Evolutionary conservation across 2,329 filamentous ascomycete genomes (phyloP), one percentile per base, ranked within the genome.

Genomic region (Sarocladium oryzae): DNA sequence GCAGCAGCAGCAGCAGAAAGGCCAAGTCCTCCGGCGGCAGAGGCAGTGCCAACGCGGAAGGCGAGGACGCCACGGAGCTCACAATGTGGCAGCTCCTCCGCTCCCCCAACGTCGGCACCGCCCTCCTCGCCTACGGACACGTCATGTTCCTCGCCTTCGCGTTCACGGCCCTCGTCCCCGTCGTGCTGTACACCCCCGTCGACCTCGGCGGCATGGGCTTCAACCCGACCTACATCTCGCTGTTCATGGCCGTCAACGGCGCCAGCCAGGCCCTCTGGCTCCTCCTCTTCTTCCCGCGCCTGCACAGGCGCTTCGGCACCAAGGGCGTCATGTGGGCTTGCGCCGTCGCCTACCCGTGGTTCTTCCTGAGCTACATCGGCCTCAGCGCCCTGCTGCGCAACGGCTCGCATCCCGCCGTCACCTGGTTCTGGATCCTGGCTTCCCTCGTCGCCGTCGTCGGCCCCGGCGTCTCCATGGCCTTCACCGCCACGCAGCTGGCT

Each of bases 261-360:
- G 67, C 78, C 15, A 74, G 79, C 3, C 88, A 92, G 64, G 81
- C 85, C 1, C 52, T 79, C 6, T 92, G 87, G 86, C 77, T 89
- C 2, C 72, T 92, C 0, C 55, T 88, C 13, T 70, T 77, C 28
- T 91, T 92, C 61, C 86, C 88, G 1, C 69, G 73, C 0, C 64
- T 92, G 1, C 87, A 92, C 60, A 70, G 66, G 32, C 78, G 78
- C 18, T 63, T 83, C 20, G 86, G 87, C 9, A 90, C 86, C 6
- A 82, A 81, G 21, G 77, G 75, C 3, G 70, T 91, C 0, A 69
- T 92, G 54, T 74, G 76, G 4, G 56, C 68, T 8, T 87, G 85
- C 61, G 65, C 61, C 23, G 45, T 56, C 9, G 55, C 53, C 6
- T 90, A 86, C 69, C 86, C 87, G 0, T 60, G 83, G 48, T 84